phyloP scores from a whole-genome alignment of 2,329 filamentous ascomycete species.

The Fusarium acutatum region DNA sequence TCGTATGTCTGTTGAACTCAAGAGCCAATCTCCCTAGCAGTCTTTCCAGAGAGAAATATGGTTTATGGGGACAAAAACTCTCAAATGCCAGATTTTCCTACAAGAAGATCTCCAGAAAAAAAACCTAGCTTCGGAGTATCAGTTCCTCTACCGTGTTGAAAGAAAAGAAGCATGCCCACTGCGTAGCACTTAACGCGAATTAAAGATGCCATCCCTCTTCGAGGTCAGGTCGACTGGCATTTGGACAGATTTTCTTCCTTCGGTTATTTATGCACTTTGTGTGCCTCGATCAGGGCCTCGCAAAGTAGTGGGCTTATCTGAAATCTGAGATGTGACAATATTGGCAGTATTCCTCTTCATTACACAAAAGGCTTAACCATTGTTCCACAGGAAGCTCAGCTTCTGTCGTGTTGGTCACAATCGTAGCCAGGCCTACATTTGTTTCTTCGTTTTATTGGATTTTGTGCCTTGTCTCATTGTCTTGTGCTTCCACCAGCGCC shows the following conservation, averaged over 20 bases:
- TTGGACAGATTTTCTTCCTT: background rate
- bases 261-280: background rate
- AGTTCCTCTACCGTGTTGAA: background rate
- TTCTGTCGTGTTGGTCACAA: conserved; percentile 14
- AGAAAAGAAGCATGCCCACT: background rate
- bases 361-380: background rate
- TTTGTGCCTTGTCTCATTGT: conserved; percentile 19
- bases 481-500: conserved; percentile 25
- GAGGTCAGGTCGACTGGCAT: background rate
- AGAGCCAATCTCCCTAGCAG: background rate
- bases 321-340: background rate
- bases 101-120: background rate
- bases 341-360: background rate
- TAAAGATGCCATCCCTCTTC: background rate
- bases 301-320: background rate
- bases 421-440: background rate
- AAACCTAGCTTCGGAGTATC: background rate
- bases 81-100: background rate
- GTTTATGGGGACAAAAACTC: background rate
- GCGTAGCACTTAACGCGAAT: conserved; percentile 1
- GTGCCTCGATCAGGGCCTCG: background rate
- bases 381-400: conserved; percentile 16
- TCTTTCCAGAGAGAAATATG: background rate
- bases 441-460: conserved; percentile 1
- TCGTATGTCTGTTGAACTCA: background rate